Percentiles rank a stretch among this genome's conserved stretches.
Conservation (phyloP, 768 basidiomycete genomes). For the Tremella yokohamensis region DNA sequence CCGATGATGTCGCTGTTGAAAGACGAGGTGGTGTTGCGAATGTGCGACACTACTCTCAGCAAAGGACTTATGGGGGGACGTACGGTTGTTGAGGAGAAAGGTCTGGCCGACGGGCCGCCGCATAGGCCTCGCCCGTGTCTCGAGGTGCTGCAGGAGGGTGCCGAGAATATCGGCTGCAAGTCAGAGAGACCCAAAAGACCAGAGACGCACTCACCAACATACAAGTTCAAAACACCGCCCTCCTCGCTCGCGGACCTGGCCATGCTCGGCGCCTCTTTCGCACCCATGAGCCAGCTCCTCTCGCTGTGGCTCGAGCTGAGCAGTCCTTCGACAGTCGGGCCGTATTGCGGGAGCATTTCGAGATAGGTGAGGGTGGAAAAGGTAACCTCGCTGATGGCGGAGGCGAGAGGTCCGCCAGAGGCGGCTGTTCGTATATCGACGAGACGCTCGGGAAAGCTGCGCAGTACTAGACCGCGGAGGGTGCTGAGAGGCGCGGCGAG, state of each 20-base stretch:
- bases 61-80: conserved; percentile 11
- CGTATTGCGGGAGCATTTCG: conserved; percentile 39
- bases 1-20: conserved; percentile 45
- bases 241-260: conserved; percentile 32
- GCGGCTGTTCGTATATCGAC: conserved; percentile 41
- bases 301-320: conserved; percentile 40
- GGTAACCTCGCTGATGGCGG: conserved; percentile 36
- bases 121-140: conserved; percentile 32
- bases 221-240: conserved; percentile 44
- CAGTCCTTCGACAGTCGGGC: conserved; percentile 32
- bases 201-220: conserved; percentile 29
- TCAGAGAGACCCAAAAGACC: not conserved
- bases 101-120: conserved; percentile 33
- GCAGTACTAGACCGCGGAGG: conserved; percentile 22
- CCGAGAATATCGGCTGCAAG: conserved; percentile 41
- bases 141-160: conserved; percentile 36
- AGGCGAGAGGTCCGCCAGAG: conserved; percentile 13
- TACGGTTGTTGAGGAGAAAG: conserved; percentile 48
- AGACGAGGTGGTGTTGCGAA: conserved; percentile 43
- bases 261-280: conserved; percentile 34
- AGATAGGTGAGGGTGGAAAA: conserved; percentile 45
- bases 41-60: conserved; percentile 42
- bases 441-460: conserved; percentile 48
- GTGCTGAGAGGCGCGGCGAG: conserved; percentile 19
- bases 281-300: conserved; percentile 51